These are phyloP conservation scores for Yarrowia galli DNA, from an alignment of 1,139 yeast genomes.

Conservation along the genomic window DNA sequence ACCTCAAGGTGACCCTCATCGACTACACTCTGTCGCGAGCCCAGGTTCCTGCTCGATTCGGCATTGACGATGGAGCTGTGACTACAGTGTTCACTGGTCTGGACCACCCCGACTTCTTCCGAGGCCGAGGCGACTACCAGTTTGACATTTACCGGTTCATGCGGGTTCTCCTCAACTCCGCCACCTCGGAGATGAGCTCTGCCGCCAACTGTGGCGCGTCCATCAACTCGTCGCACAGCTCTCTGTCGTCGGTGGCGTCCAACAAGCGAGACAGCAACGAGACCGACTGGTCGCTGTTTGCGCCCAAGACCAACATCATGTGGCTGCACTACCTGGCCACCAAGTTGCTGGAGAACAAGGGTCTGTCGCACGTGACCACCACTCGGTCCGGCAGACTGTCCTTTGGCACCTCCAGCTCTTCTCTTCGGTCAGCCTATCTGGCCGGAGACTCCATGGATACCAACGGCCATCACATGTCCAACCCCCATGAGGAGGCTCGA, in stretches of 20 bases:
- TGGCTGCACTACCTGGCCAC: slow-evolving; percentile 60
- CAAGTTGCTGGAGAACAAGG: slow-evolving; percentile 54
- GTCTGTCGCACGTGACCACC: slow-evolving; percentile 45
- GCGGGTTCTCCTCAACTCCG: slow-evolving; percentile 48
- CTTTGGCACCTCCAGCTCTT: slow-evolving; percentile 43
- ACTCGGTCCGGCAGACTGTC: slow-evolving; percentile 46
- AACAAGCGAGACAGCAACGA: slow-evolving; percentile 37
- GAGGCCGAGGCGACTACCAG: slow-evolving; percentile 60
- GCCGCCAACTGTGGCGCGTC: slow-evolving; percentile 12
- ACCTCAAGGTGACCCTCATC: slow-evolving; percentile 58
- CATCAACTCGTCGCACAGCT: slow-evolving; percentile 40
- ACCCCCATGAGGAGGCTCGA: slow-evolving; percentile 44
- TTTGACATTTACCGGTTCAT: slow-evolving; percentile 61
- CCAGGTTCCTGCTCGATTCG: slow-evolving; percentile 36
- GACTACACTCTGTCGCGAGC: slow-evolving; percentile 65
- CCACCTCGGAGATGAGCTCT: slow-evolving; percentile 36
- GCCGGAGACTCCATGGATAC: slow-evolving; percentile 40
- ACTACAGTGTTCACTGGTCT: slow-evolving; percentile 49
- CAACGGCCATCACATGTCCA: slow-evolving; percentile 8
- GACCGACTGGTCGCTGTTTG: slow-evolving; percentile 55
- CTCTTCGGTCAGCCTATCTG: slow-evolving; percentile 44
- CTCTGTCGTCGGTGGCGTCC: slow-evolving; percentile 35
- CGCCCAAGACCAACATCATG: slow-evolving; percentile 57
- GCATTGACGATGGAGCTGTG: slow-evolving; percentile 43
- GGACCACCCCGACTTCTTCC: slow-evolving; percentile 61